Base-by-base conservation (phyloP, 2,329 filamentous ascomycete species). In the Capronia coronata region DNA sequence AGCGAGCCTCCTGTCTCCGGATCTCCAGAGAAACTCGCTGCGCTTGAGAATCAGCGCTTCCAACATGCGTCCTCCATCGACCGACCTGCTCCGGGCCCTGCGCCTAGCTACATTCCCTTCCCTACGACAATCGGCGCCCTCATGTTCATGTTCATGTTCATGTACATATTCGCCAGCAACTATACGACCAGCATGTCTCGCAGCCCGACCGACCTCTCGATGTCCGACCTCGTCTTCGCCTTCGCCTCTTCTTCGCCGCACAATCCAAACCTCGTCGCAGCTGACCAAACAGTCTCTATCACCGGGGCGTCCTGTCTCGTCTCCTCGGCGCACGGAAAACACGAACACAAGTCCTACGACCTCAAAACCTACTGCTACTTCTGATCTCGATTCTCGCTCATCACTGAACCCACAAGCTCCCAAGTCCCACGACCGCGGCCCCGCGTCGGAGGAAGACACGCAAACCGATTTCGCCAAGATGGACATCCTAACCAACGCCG, bases 401-500 rank as follows among this genome's bases (percentile, higher is more conserved):
- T n/a, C 14, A 7, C 37, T 42, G 25, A 57, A 54, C 27, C 45
- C 62, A 60, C 29, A 67, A 45, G 58, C 64, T 8, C 59, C 65
- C 40, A 68, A 68, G 52, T 69, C 70, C 23, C 74, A 68, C 61
- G 78, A 83, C 63, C 79, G 82, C 47, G 81, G 80, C 10, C 80
- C 80, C 0, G 63, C 68, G n/a, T 79, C 76, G 35, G 67, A 71
- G 32, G 81, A 84, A 71, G 71, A 76, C 43, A 83, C 80, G 1
- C 79, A 79, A 59, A 84, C 82, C 2, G 84, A 93, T 68, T 88
- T 97, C 59, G 72, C 70, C 35, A 76, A 78, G 11, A 75, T 97
- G 57, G 83, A 98, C 65, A 83, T 98, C 5, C 76, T 97, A 3
- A 83, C 80, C 34, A 82, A 80, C 58, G 80, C 82, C 1, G 85